Percentiles rank a stretch among this genome's conserved stretches.
Evolutionary conservation across 345 rosid species (phyloP).

Genomic region (Melaleuca alternifolia): DNA sequence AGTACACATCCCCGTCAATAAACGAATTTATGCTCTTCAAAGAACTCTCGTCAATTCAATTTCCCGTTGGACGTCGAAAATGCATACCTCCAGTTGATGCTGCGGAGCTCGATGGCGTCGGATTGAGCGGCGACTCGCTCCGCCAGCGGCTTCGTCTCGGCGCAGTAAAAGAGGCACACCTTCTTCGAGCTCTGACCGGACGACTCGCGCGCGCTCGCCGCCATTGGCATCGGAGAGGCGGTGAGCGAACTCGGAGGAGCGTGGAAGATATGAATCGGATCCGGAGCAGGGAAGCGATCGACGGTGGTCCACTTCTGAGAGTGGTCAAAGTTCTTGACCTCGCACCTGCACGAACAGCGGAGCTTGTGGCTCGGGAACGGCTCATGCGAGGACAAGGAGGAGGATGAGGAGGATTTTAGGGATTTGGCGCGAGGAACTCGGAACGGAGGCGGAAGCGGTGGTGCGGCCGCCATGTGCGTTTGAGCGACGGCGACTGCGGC

Average conservation of each 20-base stretch:
- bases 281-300: slow-evolving; percentile 40
- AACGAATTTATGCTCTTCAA: background rate
- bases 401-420: background rate
- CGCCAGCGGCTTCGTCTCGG: slow-evolving; percentile 73
- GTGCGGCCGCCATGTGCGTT: slow-evolving; percentile 5
- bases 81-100: slow-evolving; percentile 76
- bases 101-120: slow-evolving; percentile 74
- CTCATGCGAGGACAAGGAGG: background rate
- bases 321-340: slow-evolving; percentile 46
- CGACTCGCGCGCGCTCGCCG: slow-evolving; percentile 37
- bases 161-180: slow-evolving; percentile 67
- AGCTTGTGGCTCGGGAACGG: background rate
- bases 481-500: background rate
- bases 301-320: slow-evolving; percentile 30
- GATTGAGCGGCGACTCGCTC: slow-evolving; percentile 61
- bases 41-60: background rate
- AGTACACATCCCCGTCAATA: background rate
- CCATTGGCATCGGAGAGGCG: slow-evolving; percentile 33
- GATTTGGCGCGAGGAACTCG: background rate
- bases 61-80: background rate
- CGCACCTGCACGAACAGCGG: slow-evolving; percentile 13
- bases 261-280: slow-evolving; percentile 30
- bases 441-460: background rate
- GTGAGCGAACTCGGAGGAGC: slow-evolving; percentile 4
- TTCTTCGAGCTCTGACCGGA: slow-evolving; percentile 42